These are phyloP conservation scores for Tricholoma sp. DNA, from an alignment of 768 basidiomycete species.

Conservation along the genomic window DNA sequence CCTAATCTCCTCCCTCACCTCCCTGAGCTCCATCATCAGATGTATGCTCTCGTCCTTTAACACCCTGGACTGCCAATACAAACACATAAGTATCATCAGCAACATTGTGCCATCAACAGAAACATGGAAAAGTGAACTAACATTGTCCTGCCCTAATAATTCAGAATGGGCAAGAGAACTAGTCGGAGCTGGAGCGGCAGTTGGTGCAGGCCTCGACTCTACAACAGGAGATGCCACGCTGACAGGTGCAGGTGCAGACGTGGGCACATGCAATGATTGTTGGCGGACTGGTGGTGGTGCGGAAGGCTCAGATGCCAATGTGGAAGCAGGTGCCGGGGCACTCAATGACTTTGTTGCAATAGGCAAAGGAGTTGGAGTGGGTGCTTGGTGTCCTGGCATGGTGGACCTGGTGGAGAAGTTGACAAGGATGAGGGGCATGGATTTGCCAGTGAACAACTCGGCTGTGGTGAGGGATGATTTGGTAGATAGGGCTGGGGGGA, in stretches of 20 bases:
- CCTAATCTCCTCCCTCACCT: slow-evolving; percentile 76
- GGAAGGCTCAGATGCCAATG: slow-evolving; percentile 9
- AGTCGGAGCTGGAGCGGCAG: not conserved
- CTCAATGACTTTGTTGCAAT: slow-evolving; percentile 22
- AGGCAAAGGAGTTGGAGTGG: slow-evolving; percentile 28
- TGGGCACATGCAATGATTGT: slow-evolving; percentile 12
- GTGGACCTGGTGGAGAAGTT: slow-evolving; percentile 63
- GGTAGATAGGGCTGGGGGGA: slow-evolving; percentile 80
- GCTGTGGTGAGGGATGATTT: slow-evolving; percentile 76
- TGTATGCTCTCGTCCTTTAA: slow-evolving; percentile 56
- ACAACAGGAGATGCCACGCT: slow-evolving; percentile 9
- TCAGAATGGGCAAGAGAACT: slow-evolving; percentile 8
- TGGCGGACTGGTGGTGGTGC: slow-evolving; percentile 9
- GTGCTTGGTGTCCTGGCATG: slow-evolving; percentile 29
- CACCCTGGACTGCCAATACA: slow-evolving; percentile 2
- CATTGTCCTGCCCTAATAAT: not conserved
- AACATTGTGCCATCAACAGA: slow-evolving; percentile 6
- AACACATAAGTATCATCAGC: slow-evolving; percentile 25
- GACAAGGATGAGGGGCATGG: slow-evolving; percentile 70
- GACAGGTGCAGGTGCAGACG: not conserved
- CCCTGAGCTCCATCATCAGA: slow-evolving; percentile 63
- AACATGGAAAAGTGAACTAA: not conserved
- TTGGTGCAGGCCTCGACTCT: slow-evolving; percentile 12
- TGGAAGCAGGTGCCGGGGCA: slow-evolving; percentile 22
- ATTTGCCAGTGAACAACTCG: slow-evolving; percentile 88